Base-by-base conservation (phyloP, 805 yeast genomes). In the Spathaspora boniae region DNA sequence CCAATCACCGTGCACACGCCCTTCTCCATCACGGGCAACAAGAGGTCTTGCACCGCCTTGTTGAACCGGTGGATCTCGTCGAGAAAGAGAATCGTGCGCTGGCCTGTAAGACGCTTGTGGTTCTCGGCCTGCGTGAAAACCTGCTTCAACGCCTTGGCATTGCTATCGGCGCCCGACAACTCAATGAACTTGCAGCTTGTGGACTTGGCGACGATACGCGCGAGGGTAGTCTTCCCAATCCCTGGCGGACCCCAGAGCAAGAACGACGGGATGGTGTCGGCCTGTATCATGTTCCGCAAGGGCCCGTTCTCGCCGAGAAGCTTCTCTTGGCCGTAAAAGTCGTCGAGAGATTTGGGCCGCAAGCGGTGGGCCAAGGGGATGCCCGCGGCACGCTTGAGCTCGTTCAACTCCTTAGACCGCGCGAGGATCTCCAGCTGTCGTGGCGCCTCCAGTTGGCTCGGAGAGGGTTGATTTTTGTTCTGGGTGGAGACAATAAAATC, bases 181-280 rank as follows among this genome's bases (percentile, higher is more conserved):
- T 67, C 73, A 2, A 64, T 49, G 37, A 65, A 67, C 31, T 51
- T 54, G 37, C 50, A 48, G 29, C 51, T 49, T 3, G 66, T 49
- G 3, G 55, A 45, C 19, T 48, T 41, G 6, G 70, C 65, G 5
- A 67, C 51, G 5, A 67, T 64, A 16, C 73, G 45, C 1, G 71
- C 71, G 30, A 67, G 45, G 0, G 71, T 54, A 1, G 73, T 67
- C 38, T 67, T 67, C 0, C 73, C 73, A 7, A 65, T 68, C 0
- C 73, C 73, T 0, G 73, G 73, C 2, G 51, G 55, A 2, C 73
- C 73, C 72, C 72, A 67, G 8, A 67, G 48, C 3, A 67, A 49
- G 33, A 67, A 65, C 0, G 72, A 65, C 0, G 72, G 69, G 2
- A 67, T 55, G 12, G 52, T 54, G 26, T 54, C 58, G 0, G 69